These are phyloP conservation scores for Tubosaeta brunneosetosa DNA, from an alignment of 768 basidiomycete species.

Conservation along the genomic window DNA sequence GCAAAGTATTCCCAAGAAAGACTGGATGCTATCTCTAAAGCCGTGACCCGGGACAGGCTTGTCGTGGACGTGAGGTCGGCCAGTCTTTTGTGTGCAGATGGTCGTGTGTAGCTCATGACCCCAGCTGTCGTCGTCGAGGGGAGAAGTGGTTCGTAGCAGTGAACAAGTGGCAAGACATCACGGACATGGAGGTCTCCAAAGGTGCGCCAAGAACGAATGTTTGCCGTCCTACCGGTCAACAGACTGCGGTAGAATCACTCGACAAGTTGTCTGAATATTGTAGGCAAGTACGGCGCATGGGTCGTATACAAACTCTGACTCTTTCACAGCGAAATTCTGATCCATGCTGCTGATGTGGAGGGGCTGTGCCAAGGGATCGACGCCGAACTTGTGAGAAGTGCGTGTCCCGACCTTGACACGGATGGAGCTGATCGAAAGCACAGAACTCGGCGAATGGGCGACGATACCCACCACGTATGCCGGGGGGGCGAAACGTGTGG, in stretches of 20 bases:
- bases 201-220: conserved; percentile 40
- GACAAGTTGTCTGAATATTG: conserved; percentile 74
- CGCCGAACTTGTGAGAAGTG: conserved; percentile 76
- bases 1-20: conserved; percentile 73
- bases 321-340: conserved; percentile 74
- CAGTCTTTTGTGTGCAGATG: neutral
- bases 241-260: conserved; percentile 59
- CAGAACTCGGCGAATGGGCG: conserved; percentile 90
- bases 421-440: conserved; percentile 8
- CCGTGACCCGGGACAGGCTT: conserved; percentile 77
- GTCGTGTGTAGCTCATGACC: neutral
- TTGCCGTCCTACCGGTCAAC: neutral
- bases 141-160: conserved; percentile 90
- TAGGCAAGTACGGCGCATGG: conserved; percentile 44
- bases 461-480: conserved; percentile 93
- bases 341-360: conserved; percentile 99
- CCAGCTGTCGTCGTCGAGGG: conserved; percentile 75
- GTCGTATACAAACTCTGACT: conserved; percentile 13
- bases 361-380: conserved; percentile 97
- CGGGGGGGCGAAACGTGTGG: conserved; percentile 84
- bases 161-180: conserved; percentile 98
- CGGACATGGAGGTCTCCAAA: conserved; percentile 87
- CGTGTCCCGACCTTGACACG: conserved; percentile 23
- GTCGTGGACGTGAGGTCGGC: conserved; percentile 92
- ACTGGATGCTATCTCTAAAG: conserved; percentile 53